These are phyloP conservation scores for Phytophthora pluvialis DNA, from an alignment of 352 stramenopile species.

Conservation along the genomic window DNA sequence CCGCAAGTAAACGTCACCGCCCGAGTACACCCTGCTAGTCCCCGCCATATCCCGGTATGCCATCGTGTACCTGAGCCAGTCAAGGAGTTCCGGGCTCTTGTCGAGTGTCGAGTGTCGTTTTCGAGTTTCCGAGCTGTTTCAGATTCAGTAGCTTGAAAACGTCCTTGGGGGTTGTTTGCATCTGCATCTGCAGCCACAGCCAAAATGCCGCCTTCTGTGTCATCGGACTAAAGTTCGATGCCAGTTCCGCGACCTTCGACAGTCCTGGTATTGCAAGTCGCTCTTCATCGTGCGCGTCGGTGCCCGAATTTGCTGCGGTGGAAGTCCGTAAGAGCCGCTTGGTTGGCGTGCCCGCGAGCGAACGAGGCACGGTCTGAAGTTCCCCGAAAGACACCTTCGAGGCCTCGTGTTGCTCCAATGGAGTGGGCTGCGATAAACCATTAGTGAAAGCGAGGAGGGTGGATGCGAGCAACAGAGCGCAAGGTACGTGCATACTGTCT, in stretches of 20 bases:
- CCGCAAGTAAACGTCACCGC: neutral
- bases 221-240: neutral
- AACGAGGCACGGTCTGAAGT: no score
- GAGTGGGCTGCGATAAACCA: no score
- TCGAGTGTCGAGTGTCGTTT: constrained; percentile 4
- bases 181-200: neutral
- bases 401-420: no score
- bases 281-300: neutral
- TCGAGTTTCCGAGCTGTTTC: neutral
- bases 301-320: neutral
- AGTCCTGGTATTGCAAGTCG: neutral
- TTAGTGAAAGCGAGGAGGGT: no score
- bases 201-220: neutral
- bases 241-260: neutral
- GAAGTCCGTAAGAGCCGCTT: neutral
- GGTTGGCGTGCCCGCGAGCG: no score
- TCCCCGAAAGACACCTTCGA: no score
- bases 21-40: neutral
- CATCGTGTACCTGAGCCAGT: constrained; percentile 3
- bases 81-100: neutral
- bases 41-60: neutral
- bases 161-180: neutral
- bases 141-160: constrained; percentile 3
- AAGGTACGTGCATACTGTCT: no score
- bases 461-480: no score